Evolutionary conservation across 495 filamentous ascomycete species (phyloP), one percentile per base, ranked within the genome.

Genomic region (Peziza echinospora): DNA sequence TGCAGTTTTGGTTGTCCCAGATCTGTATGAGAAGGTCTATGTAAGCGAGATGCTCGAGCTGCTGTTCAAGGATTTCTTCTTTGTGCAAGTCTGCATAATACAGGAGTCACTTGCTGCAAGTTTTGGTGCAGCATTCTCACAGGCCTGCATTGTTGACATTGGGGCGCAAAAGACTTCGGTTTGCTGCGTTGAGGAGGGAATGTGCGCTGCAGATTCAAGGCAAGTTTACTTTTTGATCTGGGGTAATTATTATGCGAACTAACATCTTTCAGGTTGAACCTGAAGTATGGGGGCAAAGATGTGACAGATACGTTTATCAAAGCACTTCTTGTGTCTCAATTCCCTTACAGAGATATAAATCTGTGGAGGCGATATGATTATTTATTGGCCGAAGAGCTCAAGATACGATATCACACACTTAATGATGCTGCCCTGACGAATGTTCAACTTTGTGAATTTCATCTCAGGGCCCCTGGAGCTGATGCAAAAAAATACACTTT

Each of bases 111-210:
- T 94, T 49, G 84, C 85, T 3, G 91, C 86, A 16, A 85, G 83
- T 0, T 97, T 91, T 59, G 89, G 89, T n/a, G 91, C 86, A 10
- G 89, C 91, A 1, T 93, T 84, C 54, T 84, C 84, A 5, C 81
- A 75, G 37, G 81, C 82, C 16, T 96, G 91, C 57, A 84, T 97
- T 47, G 86, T 97, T 5, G 89, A 97, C 60, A 80, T 96, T 37
- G 89, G 89, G 16, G 91, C 89, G 2, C 85, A 96, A 63, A 97
- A 97, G 68, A 96, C 89, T 3, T 93, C 91, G 1, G 84, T 97
- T 28, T 85, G 84, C 54, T 97, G 89, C 56, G 91, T 96, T 23
- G 89, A 97, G 56, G 89, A 97, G 59, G 89, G 89, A 10, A 80
- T 97, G 68, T 85, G 80, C 59, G 67, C 93, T 24, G 86, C 93